A percentile compares a stretch with the other conserved stretches of the same genome.
Evolutionary conservation across 805 yeast genomes (phyloP).

Genomic region (Candida ipomoeae): DNA sequence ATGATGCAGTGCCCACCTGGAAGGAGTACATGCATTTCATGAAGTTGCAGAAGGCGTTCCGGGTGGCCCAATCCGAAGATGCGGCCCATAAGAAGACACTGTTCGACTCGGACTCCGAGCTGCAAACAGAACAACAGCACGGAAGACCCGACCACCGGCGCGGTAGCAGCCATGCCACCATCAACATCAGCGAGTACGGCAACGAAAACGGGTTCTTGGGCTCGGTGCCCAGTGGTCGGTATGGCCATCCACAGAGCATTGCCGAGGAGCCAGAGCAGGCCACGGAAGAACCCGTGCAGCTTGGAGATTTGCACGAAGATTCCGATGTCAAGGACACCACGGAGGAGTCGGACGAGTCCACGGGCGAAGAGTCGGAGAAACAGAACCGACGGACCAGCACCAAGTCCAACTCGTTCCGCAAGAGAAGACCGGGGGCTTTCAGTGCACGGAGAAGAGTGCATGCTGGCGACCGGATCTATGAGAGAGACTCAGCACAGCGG

Average conservation of each 20-base stretch:
- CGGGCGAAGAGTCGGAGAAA: background rate
- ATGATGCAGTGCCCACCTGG: constrained; percentile 88
- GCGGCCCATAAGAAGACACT: constrained; percentile 25
- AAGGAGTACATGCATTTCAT: constrained; percentile 74
- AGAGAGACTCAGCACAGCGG: constrained; percentile 71
- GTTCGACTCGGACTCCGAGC: constrained; percentile 17
- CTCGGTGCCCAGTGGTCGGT: constrained; percentile 14
- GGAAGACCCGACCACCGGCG: constrained; percentile 6
- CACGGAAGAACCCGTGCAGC: background rate
- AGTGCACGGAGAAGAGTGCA: constrained; percentile 31
- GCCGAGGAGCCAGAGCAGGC: constrained; percentile 4
- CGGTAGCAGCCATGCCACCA: constrained; percentile 22
- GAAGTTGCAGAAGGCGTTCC: constrained; percentile 57
- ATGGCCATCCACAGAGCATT: constrained; percentile 15
- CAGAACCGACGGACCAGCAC: background rate
- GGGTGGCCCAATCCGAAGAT: constrained; percentile 34
- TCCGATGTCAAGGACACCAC: background rate
- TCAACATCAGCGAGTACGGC: constrained; percentile 24
- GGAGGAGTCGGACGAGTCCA: background rate
- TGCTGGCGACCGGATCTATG: constrained; percentile 52
- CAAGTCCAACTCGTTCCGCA: constrained; percentile 7
- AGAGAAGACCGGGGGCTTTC: constrained; percentile 36
- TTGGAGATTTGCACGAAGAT: background rate
- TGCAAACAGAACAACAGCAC: constrained; percentile 1
- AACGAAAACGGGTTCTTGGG: constrained; percentile 36